Evolutionary conservation across 2,329 filamentous ascomycete genomes (phyloP), one percentile per base, ranked within the genome.

Genomic region (Arthrobotrys iridis): DNA sequence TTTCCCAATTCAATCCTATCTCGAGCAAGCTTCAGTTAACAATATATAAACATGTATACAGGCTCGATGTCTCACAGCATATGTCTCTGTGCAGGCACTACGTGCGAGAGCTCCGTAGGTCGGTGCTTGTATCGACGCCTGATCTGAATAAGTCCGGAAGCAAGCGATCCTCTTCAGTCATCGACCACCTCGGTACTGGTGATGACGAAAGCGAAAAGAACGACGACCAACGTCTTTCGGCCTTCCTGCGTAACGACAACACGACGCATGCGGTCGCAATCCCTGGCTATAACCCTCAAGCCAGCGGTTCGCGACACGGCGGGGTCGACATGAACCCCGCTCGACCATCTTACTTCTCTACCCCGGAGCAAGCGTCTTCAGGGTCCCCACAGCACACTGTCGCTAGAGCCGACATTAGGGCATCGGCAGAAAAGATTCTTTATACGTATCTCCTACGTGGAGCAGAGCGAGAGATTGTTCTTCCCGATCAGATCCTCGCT

Each of bases 31-130:
- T 58, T 37, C 41, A n/a, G 20, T 35, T 59, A 37, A 59, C 55
- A 4, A 20, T 15, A 30, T 30, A 64, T 60, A 41, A 20, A 1
- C 6, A 41, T 37, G 33, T 10, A 40, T 40, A 26, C 80, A 98
- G 94, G 95, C 93, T 99, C 79, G 95, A 99, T 89, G 95, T 99
- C 74, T 94, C 95, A 13, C 95, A 99, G 82, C 95, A 99, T 84
- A 97, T 98, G 90, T 97, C 94, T 20, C 87, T 99, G 68, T 99
- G 92, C 82, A 91, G 96, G 57, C 93, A 98, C 83, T 99, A 97
- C 84, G 95, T 99, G 18, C 92, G 95, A 80, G 93, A 97, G 83
- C 87, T 99, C 64, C 91, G 95, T 78, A 88, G 95, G 77, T 98
- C 94, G 22, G 93, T 98, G 76, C 88, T 99, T 57, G 88, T 98